phyloP scores from a whole-genome alignment of 1,284 basidiomycete species.

The Ceratobasidium papillatum region DNA sequence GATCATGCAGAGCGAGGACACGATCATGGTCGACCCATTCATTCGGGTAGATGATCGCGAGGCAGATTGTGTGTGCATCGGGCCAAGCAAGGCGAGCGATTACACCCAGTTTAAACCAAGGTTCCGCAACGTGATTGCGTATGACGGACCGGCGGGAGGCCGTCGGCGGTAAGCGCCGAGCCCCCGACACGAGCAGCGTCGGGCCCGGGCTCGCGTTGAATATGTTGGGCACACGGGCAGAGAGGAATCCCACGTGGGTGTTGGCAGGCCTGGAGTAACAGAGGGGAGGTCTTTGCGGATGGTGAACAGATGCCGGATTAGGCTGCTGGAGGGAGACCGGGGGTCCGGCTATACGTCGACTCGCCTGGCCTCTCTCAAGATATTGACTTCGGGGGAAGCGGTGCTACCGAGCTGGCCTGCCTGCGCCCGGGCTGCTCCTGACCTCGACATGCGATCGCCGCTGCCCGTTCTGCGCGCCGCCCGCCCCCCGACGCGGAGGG shows the following conservation, averaged over 20 bases:
- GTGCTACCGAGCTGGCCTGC: slow-evolving; percentile 15
- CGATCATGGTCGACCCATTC: background rate
- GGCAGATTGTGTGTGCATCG: background rate
- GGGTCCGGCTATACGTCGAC: slow-evolving; percentile 16
- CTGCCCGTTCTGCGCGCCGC: background rate
- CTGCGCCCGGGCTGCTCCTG: slow-evolving; percentile 11
- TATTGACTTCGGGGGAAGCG: slow-evolving; percentile 24
- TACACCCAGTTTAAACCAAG: background rate
- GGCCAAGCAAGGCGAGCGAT: background rate
- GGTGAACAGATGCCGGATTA: slow-evolving; percentile 19
- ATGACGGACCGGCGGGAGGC: slow-evolving; percentile 8
- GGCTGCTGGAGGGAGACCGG: background rate
- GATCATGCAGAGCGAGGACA: background rate
- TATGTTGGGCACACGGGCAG: background rate
- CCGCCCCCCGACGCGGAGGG: background rate
- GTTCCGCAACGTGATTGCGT: background rate
- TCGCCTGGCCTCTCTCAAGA: slow-evolving; percentile 15
- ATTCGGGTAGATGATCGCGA: background rate
- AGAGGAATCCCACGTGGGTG: background rate
- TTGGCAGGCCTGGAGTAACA: slow-evolving; percentile 2
- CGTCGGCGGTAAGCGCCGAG: slow-evolving; percentile 4
- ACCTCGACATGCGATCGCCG: slow-evolving; percentile 8
- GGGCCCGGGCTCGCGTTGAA: too few species aligned
- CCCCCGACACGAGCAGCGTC: background rate
- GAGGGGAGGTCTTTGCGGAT: background rate